Conservation (phyloP, 2,329 filamentous ascomycete species). For the Aureobasidium sp. region DNA sequence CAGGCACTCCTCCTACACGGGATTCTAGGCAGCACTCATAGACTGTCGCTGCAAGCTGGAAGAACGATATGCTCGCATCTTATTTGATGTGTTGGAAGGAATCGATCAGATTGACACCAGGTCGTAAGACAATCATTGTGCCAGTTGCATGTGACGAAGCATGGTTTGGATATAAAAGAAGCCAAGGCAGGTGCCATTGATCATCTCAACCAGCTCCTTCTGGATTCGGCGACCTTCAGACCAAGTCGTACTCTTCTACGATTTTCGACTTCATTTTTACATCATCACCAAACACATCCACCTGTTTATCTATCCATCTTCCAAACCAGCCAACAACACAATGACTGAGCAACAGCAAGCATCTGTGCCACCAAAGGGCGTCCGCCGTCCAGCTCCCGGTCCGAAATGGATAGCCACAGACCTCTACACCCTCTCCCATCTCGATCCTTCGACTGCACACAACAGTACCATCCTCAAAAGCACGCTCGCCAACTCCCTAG, state of each 20-base stretch:
- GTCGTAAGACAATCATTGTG: too few species aligned
- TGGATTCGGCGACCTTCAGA: background rate
- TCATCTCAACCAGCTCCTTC: background rate
- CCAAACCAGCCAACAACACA: background rate
- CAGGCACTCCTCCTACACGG: too few species aligned
- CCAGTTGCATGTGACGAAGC: background rate
- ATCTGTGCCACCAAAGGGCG: background rate
- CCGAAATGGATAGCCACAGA: slow-evolving; percentile 18
- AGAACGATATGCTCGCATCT: too few species aligned
- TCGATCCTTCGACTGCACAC: slow-evolving; percentile 16
- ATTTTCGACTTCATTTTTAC: background rate
- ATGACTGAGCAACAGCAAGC: background rate
- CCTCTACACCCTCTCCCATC: slow-evolving; percentile 28
- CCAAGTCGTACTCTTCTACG: background rate
- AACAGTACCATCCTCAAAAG: slow-evolving; percentile 8
- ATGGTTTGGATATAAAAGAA: background rate
- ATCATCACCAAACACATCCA: background rate
- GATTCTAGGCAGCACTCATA: too few species aligned
- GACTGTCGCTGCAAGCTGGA: too few species aligned
- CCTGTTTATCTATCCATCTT: background rate
- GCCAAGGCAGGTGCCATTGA: background rate
- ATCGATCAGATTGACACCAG: too few species aligned
- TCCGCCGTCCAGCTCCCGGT: background rate
- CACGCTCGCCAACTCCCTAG: slow-evolving; percentile 10
- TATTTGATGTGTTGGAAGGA: too few species aligned